Conservation (phyloP, 805 yeast genomes). For the Ogataea ramenticola region DNA sequence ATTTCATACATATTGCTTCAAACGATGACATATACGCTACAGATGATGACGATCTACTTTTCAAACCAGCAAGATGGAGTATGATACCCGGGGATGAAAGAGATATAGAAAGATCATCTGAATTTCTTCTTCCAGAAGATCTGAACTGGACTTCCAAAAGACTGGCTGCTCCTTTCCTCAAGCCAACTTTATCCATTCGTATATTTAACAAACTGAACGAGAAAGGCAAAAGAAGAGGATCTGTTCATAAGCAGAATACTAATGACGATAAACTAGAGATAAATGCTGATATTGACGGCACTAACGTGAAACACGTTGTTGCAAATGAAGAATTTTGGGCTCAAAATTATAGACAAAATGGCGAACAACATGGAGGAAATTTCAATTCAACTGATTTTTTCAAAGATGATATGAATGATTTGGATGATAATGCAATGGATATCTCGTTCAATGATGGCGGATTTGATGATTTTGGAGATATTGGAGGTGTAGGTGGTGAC, state of each 20-base stretch:
- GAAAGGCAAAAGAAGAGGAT: conserved; percentile 1
- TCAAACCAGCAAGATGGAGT: neutral
- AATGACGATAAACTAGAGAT: neutral
- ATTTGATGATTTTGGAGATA: conserved; percentile 16
- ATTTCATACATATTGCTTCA: neutral
- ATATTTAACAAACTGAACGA: conserved; percentile 8
- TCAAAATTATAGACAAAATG: conserved; percentile 39
- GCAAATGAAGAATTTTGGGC: conserved; percentile 56
- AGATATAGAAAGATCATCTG: neutral
- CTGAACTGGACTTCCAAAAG: conserved; percentile 60
- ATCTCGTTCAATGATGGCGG: conserved; percentile 11
- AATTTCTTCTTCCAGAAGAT: conserved; percentile 23
- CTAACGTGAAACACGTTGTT: conserved; percentile 18
- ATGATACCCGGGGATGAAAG: neutral
- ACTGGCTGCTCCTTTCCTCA: conserved; percentile 59
- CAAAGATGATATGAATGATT: conserved; percentile 20
- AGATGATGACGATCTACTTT: neutral
- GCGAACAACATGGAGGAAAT: conserved; percentile 17
- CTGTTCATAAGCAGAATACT: neutral
- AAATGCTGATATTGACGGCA: neutral
- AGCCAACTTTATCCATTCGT: conserved; percentile 37
- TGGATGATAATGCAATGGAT: conserved; percentile 29
- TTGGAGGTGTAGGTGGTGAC: conserved; percentile 3
- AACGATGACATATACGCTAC: neutral
- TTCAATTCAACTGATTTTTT: conserved; percentile 17